Conservation (phyloP, 768 basidiomycete species). For the Sistotremastrum suecicum region DNA sequence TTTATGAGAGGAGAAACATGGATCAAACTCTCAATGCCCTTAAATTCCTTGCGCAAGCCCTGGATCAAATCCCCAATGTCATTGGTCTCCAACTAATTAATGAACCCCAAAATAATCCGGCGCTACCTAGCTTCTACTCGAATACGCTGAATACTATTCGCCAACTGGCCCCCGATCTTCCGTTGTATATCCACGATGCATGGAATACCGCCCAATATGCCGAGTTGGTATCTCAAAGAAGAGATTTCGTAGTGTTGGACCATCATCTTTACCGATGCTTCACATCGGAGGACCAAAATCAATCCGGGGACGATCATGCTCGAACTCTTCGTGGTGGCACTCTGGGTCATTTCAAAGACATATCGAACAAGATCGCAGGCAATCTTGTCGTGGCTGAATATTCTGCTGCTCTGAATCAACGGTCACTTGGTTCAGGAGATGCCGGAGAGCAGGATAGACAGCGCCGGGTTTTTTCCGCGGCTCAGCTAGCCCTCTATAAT, state of each 20-base stretch:
- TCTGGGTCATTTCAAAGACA: constrained; percentile 23
- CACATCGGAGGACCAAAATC: constrained; percentile 39
- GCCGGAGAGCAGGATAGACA: constrained; percentile 27
- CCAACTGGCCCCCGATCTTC: constrained; percentile 36
- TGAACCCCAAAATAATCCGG: constrained; percentile 36
- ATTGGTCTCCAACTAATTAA: constrained; percentile 47
- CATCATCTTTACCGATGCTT: constrained; percentile 81
- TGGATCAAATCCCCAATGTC: constrained; percentile 24
- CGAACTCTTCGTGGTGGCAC: constrained; percentile 27
- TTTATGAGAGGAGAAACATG: constrained; percentile 29
- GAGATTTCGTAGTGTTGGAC: constrained; percentile 47
- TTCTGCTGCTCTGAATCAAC: constrained; percentile 61
- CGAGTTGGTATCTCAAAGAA: constrained; percentile 22
- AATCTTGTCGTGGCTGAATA: constrained; percentile 64
- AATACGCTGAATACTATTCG: constrained; percentile 40
- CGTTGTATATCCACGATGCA: constrained; percentile 62
- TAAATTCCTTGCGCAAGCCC: constrained; percentile 21
- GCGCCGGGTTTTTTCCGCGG: constrained; percentile 35
- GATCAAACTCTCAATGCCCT: constrained; percentile 35
- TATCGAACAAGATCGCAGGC: constrained; percentile 27
- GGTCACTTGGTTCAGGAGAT: constrained; percentile 34
- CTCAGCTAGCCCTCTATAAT: constrained; percentile 57
- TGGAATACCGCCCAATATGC: constrained; percentile 61
- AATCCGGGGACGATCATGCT: constrained; percentile 41
- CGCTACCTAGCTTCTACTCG: constrained; percentile 50